These are phyloP conservation scores for Globisporangium paddicum DNA, from an alignment of 352 stramenopile species.

Conservation along the genomic window DNA sequence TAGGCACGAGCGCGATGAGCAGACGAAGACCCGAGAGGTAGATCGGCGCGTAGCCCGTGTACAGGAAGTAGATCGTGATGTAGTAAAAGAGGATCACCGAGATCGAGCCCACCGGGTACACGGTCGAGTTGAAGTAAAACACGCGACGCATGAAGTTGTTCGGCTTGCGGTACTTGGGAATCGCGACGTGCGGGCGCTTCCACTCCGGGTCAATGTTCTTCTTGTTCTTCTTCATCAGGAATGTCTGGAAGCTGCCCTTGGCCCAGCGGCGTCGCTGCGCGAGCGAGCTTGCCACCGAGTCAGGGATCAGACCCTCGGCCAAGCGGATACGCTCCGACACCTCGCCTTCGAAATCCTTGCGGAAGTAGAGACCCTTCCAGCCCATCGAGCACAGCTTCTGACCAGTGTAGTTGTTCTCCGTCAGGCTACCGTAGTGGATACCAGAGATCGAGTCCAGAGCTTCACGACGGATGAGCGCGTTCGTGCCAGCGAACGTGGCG, in stretches of 20 bases:
- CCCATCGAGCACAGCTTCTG: constrained; percentile 73
- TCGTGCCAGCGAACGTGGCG: constrained; percentile 73
- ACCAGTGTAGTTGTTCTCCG: constrained; percentile 80
- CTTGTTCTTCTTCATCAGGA: constrained; percentile 82
- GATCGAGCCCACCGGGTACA: constrained; percentile 79
- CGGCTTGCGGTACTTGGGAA: constrained; percentile 77
- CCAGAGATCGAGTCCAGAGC: constrained; percentile 80
- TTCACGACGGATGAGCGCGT: constrained; percentile 76
- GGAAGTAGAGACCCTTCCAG: constrained; percentile 85
- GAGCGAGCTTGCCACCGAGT: constrained; percentile 73
- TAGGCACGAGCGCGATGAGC: constrained; percentile 72
- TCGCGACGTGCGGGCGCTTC: constrained; percentile 63
- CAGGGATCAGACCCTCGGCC: constrained; percentile 69
- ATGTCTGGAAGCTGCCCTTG: constrained; percentile 84
- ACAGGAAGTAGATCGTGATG: constrained; percentile 85
- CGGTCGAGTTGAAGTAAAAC: constrained; percentile 77
- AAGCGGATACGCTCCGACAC: constrained; percentile 66
- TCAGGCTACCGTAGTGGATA: constrained; percentile 83
- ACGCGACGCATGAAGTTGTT: constrained; percentile 75
- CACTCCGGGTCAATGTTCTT: constrained; percentile 77
- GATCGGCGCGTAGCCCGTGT: constrained; percentile 73
- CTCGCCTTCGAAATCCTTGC: constrained; percentile 86
- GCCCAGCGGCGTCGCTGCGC: constrained; percentile 79
- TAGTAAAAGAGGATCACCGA: constrained; percentile 83
- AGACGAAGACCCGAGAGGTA: constrained; percentile 71